A percentile compares a stretch with the other conserved stretches of the same genome.
Conservation (phyloP, 352 stramenopile genomes). For the Phytophthora palmivora region DNA sequence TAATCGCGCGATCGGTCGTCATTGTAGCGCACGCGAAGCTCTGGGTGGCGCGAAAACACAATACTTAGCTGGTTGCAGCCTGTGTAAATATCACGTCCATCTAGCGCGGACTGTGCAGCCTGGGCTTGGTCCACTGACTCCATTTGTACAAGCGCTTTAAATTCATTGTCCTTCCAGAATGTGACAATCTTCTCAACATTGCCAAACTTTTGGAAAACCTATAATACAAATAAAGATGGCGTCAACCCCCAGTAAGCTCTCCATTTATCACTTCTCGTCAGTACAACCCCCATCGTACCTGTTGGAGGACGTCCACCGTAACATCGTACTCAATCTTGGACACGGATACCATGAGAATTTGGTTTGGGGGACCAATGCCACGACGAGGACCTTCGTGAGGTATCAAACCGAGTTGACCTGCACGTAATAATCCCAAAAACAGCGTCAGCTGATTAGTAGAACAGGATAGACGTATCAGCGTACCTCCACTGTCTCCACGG, state of each 20-base stretch:
- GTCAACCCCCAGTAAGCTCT: conserved; percentile 1
- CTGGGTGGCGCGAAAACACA: conserved; percentile 73
- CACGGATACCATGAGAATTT: conserved; percentile 82
- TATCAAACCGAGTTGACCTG: conserved; percentile 33
- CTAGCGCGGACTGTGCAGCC: conserved; percentile 69
- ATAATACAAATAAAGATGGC: conserved; percentile 1
- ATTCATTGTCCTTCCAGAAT: conserved; percentile 86
- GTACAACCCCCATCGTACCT: conserved; percentile 37
- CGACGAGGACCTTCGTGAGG: conserved; percentile 37
- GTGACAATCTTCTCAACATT: conserved; percentile 85
- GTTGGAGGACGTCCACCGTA: conserved; percentile 80
- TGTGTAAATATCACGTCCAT: conserved; percentile 88
- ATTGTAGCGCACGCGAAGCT: conserved; percentile 82
- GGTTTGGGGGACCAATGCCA: conserved; percentile 52
- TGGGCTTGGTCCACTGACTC: conserved; percentile 76
- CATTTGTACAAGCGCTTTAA: conserved; percentile 85
- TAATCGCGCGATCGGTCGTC: conserved; percentile 77
- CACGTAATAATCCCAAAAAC: not conserved
- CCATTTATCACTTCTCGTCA: not conserved
- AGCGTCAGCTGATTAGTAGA: not conserved
- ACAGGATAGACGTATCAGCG: not conserved
- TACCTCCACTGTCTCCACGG: conserved; percentile 26
- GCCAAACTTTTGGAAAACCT: conserved; percentile 87
- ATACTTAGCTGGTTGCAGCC: conserved; percentile 86
- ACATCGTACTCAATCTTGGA: conserved; percentile 88